Base-by-base conservation (phyloP, 208 protist genomes). In the Leishmania amazonensis region DNA sequence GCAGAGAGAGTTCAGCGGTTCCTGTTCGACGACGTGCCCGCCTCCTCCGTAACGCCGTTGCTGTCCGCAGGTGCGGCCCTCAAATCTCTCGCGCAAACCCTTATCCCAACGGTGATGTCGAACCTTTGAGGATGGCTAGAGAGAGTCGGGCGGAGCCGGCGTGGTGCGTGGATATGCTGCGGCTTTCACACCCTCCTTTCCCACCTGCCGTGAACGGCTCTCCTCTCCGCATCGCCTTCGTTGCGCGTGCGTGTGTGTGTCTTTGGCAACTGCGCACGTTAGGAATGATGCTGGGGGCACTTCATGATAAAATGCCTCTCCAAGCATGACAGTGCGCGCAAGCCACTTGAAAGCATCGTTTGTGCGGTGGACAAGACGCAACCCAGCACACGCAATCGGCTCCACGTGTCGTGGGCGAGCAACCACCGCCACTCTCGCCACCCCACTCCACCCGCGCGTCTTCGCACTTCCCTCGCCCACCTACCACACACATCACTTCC, bases 161-260 rank as follows among this genome's bases (percentile, higher is more conserved):
- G 28, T 24, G 19, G 45, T 74, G 45, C 38, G 9, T 38, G 7
- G 38, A 53, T 51, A 8, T 8, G 67, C 13, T 74, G 19, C n/a
- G 21, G 38, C 42, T 3, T 54, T 51, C 28, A 45, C 70, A 15
- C 28, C 70, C 45, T 51, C 28, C 3, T 54, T 17, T 8, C 9
- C n/a, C 62, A 19, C 1, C 21, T 68, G 31, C 47, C 40, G 15
- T 72, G 47, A 9, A 8, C 2, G 7, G 38, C 17, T n/a, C 40
- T 17, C 19, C 5, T 45, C 19, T 72, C 40, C 19, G 40, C 15
- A 42, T 38, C 17, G 21, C 11, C 67, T 78, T 54, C 19, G 31
- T 78, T 64, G 38, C 38, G 45, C 11, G 42, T 62, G 73, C 62
- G 73, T 76, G 73, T 76, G 9, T 77, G 71, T n/a, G 42, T 62